phyloP scores from a whole-genome alignment of 768 basidiomycete species.

The Thelephora ganbajun region DNA sequence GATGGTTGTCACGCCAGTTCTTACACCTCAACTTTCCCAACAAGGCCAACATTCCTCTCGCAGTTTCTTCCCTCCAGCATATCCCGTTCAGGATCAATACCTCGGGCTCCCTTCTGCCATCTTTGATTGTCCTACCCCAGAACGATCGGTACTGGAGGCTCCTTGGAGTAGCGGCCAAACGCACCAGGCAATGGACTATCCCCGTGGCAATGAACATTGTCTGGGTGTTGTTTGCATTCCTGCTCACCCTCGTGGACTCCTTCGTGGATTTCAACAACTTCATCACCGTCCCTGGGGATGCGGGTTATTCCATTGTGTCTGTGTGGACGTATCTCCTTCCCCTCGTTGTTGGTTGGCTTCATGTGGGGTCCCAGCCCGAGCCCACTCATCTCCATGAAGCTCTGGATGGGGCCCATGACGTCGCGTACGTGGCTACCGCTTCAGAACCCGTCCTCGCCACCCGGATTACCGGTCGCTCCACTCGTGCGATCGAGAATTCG shows the following conservation, averaged over 20 bases:
- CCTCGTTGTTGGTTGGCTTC: not conserved
- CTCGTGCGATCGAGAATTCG: not conserved
- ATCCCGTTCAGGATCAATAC: not conserved
- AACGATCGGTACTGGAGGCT: not conserved
- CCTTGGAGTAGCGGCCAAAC: not conserved
- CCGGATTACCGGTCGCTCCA: no score
- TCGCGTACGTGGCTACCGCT: not conserved
- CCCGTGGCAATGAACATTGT: not conserved
- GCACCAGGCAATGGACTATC: not conserved
- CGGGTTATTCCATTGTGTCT: not conserved
- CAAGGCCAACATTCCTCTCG: not conserved
- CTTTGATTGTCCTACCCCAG: not conserved
- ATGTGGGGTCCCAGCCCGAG: not conserved
- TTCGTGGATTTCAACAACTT: not conserved
- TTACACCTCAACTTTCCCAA: not conserved
- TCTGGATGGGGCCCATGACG: not conserved
- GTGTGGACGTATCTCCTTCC: not conserved
- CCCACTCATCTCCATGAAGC: not conserved
- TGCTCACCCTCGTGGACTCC: not conserved
- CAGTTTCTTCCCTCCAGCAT: not conserved
- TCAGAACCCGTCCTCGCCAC: not conserved
- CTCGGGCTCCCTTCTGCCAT: not conserved
- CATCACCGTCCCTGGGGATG: not conserved
- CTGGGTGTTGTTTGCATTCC: not conserved
- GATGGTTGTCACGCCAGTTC: not conserved